Base-by-base conservation (phyloP, 805 yeast genomes). In the Lipomyces starkeyi region DNA sequence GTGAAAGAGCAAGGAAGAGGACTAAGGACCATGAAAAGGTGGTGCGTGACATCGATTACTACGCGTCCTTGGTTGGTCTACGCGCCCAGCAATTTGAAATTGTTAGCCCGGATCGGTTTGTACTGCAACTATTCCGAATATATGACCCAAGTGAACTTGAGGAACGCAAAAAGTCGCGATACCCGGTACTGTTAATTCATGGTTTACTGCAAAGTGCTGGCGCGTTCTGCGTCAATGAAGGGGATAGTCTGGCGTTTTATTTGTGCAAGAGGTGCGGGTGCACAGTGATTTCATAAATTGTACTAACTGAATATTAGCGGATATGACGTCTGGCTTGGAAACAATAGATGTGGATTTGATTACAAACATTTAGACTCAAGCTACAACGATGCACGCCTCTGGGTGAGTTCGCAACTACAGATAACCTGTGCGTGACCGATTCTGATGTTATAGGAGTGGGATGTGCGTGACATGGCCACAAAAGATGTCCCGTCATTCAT, bases 291-390 rank as follows among this genome's bases (percentile, higher is more conserved):
- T 4, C 14, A 14, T 37, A 37, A 35, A 37, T 37, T 37, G 43
- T 27, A 20, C 59, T 27, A 57, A 27, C 14, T 57, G 20, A 57
- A n/a, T 6, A 37, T 8, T 58, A 69, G 81, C 32, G 93, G 95
- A 0, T 91, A 83, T 74, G 97, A 93, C 73, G 92, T 93, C 8
- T 93, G 97, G 97, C 77, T 93, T 64, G 97, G 97, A 0, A 91
- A 93, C 75, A 93, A 93, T 75, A 80, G 99, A 70, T 89, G 97
- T 72, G 97, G 97, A 5, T 90, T 93, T 76, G 81, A 85, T 53
- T 91, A 97, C 0, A 80, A 83, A 62, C 97, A 93, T 80, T 78
- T 82, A 67, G 78, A 78, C 65, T 83, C 81, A 69, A 80, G 81
- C 49, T 69, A 79, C 3, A 73, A 74, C 65, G 84, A 85, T 72